These are phyloP conservation scores for Didymella sp. DNA, from an alignment of 2,329 filamentous ascomycete species.

Conservation along the genomic window DNA sequence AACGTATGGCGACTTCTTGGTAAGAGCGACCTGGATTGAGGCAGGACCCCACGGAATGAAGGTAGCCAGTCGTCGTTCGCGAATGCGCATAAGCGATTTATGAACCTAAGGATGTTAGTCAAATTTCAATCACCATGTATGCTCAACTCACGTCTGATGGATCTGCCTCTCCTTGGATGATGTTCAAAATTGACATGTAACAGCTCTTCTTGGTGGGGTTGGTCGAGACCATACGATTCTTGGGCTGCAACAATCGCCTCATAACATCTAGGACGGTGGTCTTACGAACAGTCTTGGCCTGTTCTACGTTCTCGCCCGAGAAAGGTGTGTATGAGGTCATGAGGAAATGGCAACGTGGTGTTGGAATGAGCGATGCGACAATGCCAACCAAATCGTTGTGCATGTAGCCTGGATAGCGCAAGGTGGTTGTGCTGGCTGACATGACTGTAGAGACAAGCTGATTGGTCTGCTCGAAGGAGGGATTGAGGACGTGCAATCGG, in stretches of 20 bases:
- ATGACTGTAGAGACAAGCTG: constrained; percentile 95
- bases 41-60: constrained; percentile 99
- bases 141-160: constrained; percentile 76
- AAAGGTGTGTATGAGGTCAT: constrained; percentile 99
- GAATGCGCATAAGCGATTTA: constrained; percentile 95
- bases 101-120: constrained; percentile 66
- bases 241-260: constrained; percentile 91
- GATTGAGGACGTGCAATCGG: constrained; percentile 90
- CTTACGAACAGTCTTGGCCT: constrained; percentile 96
- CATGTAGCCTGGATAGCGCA: constrained; percentile 98
- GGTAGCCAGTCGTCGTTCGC: constrained; percentile 89
- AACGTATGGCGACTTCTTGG: constrained; percentile 95
- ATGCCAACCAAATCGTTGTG: constrained; percentile 99
- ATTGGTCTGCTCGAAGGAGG: constrained; percentile 96
- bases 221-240: constrained; percentile 99
- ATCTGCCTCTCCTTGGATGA: constrained; percentile 98
- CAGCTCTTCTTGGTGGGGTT: constrained; percentile 95
- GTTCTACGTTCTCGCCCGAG: constrained; percentile 92
- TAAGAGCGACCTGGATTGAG: constrained; percentile 95
- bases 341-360: constrained; percentile 94
- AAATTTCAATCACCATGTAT: neutral
- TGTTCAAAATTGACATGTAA: constrained; percentile 98
- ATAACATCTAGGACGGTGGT: constrained; percentile 98
- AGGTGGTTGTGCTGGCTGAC: constrained; percentile 95
- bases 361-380: constrained; percentile 92